Percentiles rank a stretch among this genome's conserved stretches.
Conservation (phyloP, 2,329 filamentous ascomycete genomes). For the Fusarium haematococcum region DNA sequence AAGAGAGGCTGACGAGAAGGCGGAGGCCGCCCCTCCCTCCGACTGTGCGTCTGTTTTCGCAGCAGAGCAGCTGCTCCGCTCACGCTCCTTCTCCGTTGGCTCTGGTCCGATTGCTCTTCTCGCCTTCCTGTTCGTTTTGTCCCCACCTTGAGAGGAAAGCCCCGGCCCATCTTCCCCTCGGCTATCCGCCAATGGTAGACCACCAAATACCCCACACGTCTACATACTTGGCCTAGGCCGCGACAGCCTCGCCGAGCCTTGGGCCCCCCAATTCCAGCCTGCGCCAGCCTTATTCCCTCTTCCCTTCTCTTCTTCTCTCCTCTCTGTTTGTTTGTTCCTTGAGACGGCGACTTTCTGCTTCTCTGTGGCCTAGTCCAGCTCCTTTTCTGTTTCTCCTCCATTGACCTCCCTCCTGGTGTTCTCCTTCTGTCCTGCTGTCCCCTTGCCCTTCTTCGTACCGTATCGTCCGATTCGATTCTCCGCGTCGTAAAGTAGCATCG, state of each 20-base stretch:
- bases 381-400: slow-evolving; percentile 16
- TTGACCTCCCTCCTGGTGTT: slow-evolving; percentile 14
- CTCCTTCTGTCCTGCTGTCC: slow-evolving; percentile 15
- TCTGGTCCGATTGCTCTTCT: slow-evolving; percentile 15
- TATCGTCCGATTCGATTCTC: slow-evolving; percentile 32
- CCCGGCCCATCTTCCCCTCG: slow-evolving; percentile 33
- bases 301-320: slow-evolving; percentile 22
- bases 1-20: slow-evolving; percentile 43
- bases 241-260: slow-evolving; percentile 46
- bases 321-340: slow-evolving; percentile 14
- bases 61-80: not conserved
- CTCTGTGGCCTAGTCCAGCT: slow-evolving; percentile 16
- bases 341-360: slow-evolving; percentile 18
- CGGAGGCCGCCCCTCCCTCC: slow-evolving; percentile 40
- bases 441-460: slow-evolving; percentile 8
- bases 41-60: slow-evolving; percentile 7
- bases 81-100: slow-evolving; percentile 26
- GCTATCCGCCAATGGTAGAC: slow-evolving; percentile 45
- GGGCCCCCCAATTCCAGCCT: slow-evolving; percentile 43
- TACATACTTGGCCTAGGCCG: slow-evolving; percentile 28
- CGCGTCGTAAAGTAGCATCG: slow-evolving; percentile 26
- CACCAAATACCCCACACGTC: slow-evolving; percentile 29
- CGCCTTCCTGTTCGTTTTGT: slow-evolving; percentile 27
- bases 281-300: slow-evolving; percentile 46
- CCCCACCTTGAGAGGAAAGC: slow-evolving; percentile 21